Base-by-base conservation (phyloP, 225 moss, liverwort and hornwort genomes). In the Straminergon stramineum region DNA sequence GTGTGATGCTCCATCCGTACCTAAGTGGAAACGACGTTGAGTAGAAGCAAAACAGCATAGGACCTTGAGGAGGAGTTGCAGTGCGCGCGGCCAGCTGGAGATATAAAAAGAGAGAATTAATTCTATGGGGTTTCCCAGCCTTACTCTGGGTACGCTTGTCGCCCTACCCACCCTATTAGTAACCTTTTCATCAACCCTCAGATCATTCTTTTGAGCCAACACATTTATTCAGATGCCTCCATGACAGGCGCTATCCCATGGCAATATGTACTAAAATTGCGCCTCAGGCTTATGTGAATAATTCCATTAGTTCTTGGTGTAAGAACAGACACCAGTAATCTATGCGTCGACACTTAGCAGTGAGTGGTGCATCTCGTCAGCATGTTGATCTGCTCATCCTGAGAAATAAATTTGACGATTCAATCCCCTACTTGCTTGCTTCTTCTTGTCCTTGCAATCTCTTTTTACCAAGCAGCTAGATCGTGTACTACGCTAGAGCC, bases 171-270 rank as follows among this genome's bases (percentile, higher is more conserved):
- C 88, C 88, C 89, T 88, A 88, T 86, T 92, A 89, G 90, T 91
- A 87, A 31, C 81, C 81, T 79, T 79, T 60, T 78, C 90, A 90
- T 86, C 89, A 52, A 89, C 90, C 88, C 90, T 87, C 91, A 90
- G 91, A 93, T 91, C 90, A 94, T 94, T 94, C 94, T 94, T 94
- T 94, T 41, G 86, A 90, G 94, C 94, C 94, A 90, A 93, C 93
- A 89, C 94, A 93, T 91, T 94, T 93, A 93, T 94, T 92, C 92
- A 92, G 93, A 92, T 91, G 93, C 94, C 94, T 92, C 88, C 84
- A 89, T 83, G 89, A 90, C 71, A 89, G 93, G 93, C 89, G 89
- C 93, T 92, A 88, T 91, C 89, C 88, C 83, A 85, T 91, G 90
- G 91, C 89, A 94, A 91, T 87, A 91, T 94, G 93, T 92, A 94